Percentiles rank a stretch among this genome's conserved stretches.
Evolutionary conservation across 768 basidiomycete genomes (phyloP).

Genomic region (Serendipita indica): DNA sequence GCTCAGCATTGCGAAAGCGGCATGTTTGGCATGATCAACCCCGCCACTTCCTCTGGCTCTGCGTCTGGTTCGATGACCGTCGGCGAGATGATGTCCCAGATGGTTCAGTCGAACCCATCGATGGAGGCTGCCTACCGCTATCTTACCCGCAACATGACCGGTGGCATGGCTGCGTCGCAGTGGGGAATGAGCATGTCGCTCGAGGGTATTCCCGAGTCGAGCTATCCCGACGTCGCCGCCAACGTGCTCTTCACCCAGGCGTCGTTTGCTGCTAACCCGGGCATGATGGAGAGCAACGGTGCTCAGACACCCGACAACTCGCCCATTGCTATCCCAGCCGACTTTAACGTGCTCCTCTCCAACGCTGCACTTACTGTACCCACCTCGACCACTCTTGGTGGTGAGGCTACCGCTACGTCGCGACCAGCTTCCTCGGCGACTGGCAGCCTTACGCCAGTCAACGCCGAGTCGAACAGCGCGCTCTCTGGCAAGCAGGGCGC

Average conservation of each 20-base stretch:
- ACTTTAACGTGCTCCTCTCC: conserved; percentile 8
- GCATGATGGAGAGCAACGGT: conserved; percentile 9
- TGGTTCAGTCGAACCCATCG: conserved; percentile 14
- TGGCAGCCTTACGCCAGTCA: not conserved
- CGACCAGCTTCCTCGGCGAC: not conserved
- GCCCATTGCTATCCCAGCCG: not conserved
- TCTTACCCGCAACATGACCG: not conserved
- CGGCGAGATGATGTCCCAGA: conserved; percentile 35
- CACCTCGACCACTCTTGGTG: not conserved
- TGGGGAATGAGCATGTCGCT: conserved; percentile 10
- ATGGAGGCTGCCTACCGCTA: conserved; percentile 2
- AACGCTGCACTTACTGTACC: not conserved
- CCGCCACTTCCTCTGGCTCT: conserved; percentile 24
- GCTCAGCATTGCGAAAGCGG: conserved; percentile 64
- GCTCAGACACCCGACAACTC: not conserved
- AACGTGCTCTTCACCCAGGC: conserved; percentile 11
- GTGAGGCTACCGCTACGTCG: not conserved
- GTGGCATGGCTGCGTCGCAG: not conserved
- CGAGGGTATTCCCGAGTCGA: not conserved
- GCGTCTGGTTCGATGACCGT: conserved; percentile 29
- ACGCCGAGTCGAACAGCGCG: not conserved
- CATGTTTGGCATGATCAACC: conserved; percentile 49
- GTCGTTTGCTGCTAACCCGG: conserved; percentile 6
- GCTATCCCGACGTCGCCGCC: conserved; percentile 7
- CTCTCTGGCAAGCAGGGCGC: not conserved